phyloP scores from a whole-genome alignment of 169 alveolate species.

The Besnoitia besnoiti region DNA sequence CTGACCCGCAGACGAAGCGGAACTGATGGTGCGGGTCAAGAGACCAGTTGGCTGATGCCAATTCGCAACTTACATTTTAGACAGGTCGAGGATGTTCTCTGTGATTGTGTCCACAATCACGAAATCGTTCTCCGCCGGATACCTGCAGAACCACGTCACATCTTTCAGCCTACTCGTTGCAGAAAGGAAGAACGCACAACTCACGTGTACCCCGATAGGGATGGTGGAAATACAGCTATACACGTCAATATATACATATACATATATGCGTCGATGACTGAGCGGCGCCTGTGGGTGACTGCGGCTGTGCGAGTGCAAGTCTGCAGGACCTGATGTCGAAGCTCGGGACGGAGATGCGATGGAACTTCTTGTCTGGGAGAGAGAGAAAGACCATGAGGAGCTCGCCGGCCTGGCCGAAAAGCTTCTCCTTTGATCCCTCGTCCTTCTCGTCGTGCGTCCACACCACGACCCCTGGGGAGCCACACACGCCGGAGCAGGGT shows the following conservation, averaged over 20 bases:
- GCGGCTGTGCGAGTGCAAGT: background rate
- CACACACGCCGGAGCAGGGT: background rate
- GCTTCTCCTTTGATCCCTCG: conserved; percentile 20
- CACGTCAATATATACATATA: too few species aligned
- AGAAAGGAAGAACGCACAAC: background rate
- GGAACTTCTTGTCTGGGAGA: conserved; percentile 36
- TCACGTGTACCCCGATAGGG: too few species aligned
- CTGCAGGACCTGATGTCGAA: conserved; percentile 44
- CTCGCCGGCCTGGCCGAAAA: conserved; percentile 58
- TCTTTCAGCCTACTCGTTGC: background rate
- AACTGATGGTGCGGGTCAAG: too few species aligned
- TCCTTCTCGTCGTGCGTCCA: conserved; percentile 30
- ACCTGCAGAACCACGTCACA: background rate
- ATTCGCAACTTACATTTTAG: conserved; percentile 33
- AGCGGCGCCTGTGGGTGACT: background rate
- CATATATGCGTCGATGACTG: too few species aligned
- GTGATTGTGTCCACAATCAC: conserved; percentile 52
- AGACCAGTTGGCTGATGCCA: too few species aligned
- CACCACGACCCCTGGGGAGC: conserved; percentile 54
- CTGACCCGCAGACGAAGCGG: too few species aligned
- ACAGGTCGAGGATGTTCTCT: conserved; percentile 45
- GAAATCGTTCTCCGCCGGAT: conserved; percentile 52
- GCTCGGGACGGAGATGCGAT: conserved; percentile 58
- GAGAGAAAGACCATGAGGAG: conserved; percentile 42
- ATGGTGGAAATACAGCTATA: too few species aligned